Percentiles rank a stretch among this genome's conserved stretches.
phyloP scores from a whole-genome alignment of 192 early-diverging fungal species.

The Cetraspora pellucida region DNA sequence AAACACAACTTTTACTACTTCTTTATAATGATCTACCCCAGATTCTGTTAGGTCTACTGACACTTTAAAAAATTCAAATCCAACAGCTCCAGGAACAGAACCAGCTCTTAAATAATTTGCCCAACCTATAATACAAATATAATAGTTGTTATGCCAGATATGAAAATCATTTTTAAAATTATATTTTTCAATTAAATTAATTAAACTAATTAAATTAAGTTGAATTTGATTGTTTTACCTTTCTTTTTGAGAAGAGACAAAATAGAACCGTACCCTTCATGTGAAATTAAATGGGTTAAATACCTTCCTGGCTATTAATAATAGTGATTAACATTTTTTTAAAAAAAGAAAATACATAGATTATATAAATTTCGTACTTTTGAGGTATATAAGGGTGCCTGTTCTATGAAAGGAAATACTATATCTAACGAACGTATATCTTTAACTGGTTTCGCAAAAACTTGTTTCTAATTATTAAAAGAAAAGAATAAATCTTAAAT shows the following conservation, averaged over 20 bases:
- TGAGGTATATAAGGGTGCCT: slow-evolving; percentile 49
- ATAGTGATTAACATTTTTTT: not conserved
- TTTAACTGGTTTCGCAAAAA: slow-evolving; percentile 69
- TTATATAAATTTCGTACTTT: slow-evolving; percentile 32
- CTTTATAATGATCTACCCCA: slow-evolving; percentile 75
- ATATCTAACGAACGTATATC: slow-evolving; percentile 69
- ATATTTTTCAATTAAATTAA: too few relatives aligned
- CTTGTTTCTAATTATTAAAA: slow-evolving; percentile 47
- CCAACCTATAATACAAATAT: slow-evolving; percentile 77
- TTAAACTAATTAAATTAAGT: too few relatives aligned
- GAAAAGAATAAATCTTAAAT: not conserved
- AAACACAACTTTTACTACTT: slow-evolving; percentile 81
- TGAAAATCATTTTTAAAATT: too few relatives aligned
- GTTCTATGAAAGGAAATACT: slow-evolving; percentile 80
- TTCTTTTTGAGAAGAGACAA: slow-evolving; percentile 76
- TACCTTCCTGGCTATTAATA: slow-evolving; percentile 66
- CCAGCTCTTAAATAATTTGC: slow-evolving; percentile 68
- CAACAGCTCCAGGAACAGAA: slow-evolving; percentile 37
- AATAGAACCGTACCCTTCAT: slow-evolving; percentile 83
- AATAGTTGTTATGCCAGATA: too few relatives aligned
- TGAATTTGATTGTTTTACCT: not conserved
- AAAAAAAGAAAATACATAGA: not conserved
- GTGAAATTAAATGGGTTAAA: slow-evolving; percentile 80
- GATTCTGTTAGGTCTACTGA: slow-evolving; percentile 72
- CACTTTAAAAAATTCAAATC: slow-evolving; percentile 78